Conservation (phyloP, 2,329 filamentous ascomycete genomes). For the Colletotrichum somersetense region DNA sequence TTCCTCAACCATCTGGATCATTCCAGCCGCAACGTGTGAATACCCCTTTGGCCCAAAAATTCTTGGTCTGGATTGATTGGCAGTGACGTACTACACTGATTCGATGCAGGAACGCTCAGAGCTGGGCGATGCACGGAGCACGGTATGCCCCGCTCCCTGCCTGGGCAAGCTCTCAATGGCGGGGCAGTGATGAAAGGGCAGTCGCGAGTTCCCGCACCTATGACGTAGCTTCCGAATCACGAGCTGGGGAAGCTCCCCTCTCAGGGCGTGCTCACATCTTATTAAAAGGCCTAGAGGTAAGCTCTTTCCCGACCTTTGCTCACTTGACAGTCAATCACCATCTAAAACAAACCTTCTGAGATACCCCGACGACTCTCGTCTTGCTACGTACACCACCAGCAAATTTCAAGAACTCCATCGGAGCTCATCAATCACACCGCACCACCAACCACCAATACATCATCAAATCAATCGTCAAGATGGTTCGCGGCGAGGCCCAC, state of each 20-base stretch:
- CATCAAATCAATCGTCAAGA: conserved; percentile 55
- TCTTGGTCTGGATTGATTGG: conserved; percentile 33
- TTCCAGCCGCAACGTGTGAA: conserved; percentile 39
- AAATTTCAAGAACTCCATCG: conserved; percentile 30
- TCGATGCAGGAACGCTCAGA: conserved; percentile 40
- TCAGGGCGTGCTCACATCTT: conserved; percentile 13
- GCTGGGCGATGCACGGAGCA: conserved; percentile 32
- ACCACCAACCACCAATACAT: conserved; percentile 32
- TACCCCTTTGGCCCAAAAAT: conserved; percentile 29
- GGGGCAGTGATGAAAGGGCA: conserved; percentile 41
- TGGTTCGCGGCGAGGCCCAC: conserved; percentile 78
- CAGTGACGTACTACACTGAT: conserved; percentile 39
- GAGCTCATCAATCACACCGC: conserved; percentile 34
- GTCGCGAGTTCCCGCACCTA: conserved; percentile 42
- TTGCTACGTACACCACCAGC: conserved; percentile 25
- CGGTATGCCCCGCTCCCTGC: conserved; percentile 36
- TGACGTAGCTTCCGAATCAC: conserved; percentile 43
- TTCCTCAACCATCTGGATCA: conserved; percentile 35
- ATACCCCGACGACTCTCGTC: conserved; percentile 26
- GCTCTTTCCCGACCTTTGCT: background rate
- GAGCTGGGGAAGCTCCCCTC: conserved; percentile 38
- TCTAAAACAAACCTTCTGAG: conserved; percentile 14
- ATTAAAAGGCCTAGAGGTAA: conserved; percentile 32
- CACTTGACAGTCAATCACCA: conserved; percentile 23
- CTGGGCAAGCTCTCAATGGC: conserved; percentile 39